phyloP scores from a whole-genome alignment of 1,284 basidiomycete genomes.

The Hypsizygus ulmarius region DNA sequence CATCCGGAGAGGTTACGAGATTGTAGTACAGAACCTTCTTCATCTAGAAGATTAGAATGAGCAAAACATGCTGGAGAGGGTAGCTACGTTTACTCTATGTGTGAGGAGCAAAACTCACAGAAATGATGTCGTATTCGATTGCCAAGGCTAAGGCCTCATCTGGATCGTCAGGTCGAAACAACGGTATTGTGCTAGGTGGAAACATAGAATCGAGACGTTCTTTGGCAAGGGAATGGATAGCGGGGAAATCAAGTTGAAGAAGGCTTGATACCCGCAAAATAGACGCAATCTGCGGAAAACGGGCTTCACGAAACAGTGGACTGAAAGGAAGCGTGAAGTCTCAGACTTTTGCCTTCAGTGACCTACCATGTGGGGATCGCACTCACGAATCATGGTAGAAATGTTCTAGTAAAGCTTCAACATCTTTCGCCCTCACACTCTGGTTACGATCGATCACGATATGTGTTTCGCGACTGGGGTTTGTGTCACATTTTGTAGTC shows the following conservation, averaged over 20 bases:
- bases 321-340: conserved; percentile 31
- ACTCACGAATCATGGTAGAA: conserved; percentile 66
- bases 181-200: conserved; percentile 38
- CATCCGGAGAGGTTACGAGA: conserved; percentile 53
- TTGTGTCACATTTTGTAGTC: background rate
- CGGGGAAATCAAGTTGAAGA: conserved; percentile 52
- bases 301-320: conserved; percentile 38
- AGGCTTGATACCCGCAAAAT: conserved; percentile 55
- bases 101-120: conserved; percentile 36
- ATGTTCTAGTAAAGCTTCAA: conserved; percentile 54
- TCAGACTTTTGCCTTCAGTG: conserved; percentile 3
- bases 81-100: background rate
- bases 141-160: conserved; percentile 53
- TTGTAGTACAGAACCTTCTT: conserved; percentile 61
- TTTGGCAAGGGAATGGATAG: conserved; percentile 44
- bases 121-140: conserved; percentile 38
- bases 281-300: conserved; percentile 46
- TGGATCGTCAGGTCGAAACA: conserved; percentile 37
- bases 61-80: background rate
- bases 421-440: conserved; percentile 42
- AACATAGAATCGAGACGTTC: conserved; percentile 42
- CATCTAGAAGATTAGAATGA: conserved; percentile 37
- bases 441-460: conserved; percentile 33
- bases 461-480: background rate
- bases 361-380: background rate